Evolutionary conservation across 2,329 filamentous ascomycete species (phyloP), one percentile per base, ranked within the genome.

Genomic region (Ascocoryne sarcoides): DNA sequence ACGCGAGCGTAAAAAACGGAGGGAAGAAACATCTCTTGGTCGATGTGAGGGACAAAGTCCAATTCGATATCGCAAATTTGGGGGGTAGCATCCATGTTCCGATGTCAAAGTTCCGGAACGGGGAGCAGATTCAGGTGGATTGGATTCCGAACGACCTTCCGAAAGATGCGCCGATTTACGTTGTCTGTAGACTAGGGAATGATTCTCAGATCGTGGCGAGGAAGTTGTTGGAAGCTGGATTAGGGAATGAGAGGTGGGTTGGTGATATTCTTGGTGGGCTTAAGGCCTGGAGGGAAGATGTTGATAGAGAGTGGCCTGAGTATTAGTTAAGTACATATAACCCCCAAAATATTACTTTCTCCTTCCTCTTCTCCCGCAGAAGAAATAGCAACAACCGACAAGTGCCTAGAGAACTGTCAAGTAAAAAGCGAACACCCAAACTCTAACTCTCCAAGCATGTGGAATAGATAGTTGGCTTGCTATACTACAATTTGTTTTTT

Each of bases 21-120:
- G 29, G 20, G 28, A 46, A 42, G 42, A 50, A 56, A 2, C 76
- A 82, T 39, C 56, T 85, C 1, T 63, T 95, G 2, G 61, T 96
- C 2, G 92, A 96, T 50, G 87, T 94, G 1, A 73, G 92, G 2
- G 87, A 94, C 51, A 77, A 77, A 53, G 84, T 87, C 19, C 86
- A 95, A 45, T 95, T 85, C 50, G 81, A 83, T 12, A 79, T 96
- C 32, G 88, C 82, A 48, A 79, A 71, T 45, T 68, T 98, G 5
- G 68, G 78, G 0, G 83, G 83, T 0, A 86, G 85, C 18, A 64
- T 93, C 37, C 95, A 87, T 51, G 60, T 88, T 1, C 84, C 77
- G 0, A 84, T 82, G 54, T 82, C 76, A 10, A 67, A 62, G 1
- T 63, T 76, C 12, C 49, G 20, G 46, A 20, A 17, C 15, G 23